Evolutionary conservation across 2,329 filamentous ascomycete species (phyloP).

Genomic region (Cladobotryum protrusum): DNA sequence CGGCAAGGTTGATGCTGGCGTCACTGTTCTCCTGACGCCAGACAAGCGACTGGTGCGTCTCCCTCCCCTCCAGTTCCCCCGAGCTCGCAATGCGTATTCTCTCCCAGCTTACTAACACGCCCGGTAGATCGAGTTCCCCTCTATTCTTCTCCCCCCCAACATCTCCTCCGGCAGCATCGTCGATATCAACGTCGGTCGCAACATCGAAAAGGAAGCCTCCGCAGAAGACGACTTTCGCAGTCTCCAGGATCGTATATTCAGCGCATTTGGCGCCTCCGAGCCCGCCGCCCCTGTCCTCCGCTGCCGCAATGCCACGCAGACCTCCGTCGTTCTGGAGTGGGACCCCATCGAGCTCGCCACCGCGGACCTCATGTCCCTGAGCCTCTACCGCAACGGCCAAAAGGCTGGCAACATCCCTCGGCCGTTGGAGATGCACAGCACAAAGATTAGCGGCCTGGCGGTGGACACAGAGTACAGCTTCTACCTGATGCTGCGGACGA

Average conservation of each 20-base stretch:
- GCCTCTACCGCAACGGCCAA: conserved; percentile 89
- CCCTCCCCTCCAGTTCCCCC: neutral
- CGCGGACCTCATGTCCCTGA: conserved; percentile 81
- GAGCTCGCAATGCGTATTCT: neutral
- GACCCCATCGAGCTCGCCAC: conserved; percentile 90
- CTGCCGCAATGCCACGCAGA: conserved; percentile 96
- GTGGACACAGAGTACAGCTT: conserved; percentile 96
- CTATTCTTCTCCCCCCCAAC: conserved; percentile 89
- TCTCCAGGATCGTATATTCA: conserved; percentile 85
- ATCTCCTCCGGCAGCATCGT: conserved; percentile 96
- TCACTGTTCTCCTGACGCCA: conserved; percentile 91
- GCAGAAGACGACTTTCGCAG: conserved; percentile 70
- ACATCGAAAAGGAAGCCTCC: conserved; percentile 68
- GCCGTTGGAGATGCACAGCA: conserved; percentile 80
- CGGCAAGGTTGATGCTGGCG: conserved; percentile 97
- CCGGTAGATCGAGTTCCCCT: conserved; percentile 90
- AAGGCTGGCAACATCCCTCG: conserved; percentile 94
- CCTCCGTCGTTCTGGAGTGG: conserved; percentile 97
- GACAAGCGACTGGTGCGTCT: conserved; percentile 88
- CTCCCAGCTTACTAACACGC: conserved; percentile 14
- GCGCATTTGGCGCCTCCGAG: conserved; percentile 74
- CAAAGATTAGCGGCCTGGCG: conserved; percentile 94
- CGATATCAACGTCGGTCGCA: conserved; percentile 91
- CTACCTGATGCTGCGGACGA: conserved; percentile 85
- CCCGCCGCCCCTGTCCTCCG: conserved; percentile 74